phyloP scores from a whole-genome alignment of 352 stramenopile genomes.

The Phytophthora ramorum region DNA sequence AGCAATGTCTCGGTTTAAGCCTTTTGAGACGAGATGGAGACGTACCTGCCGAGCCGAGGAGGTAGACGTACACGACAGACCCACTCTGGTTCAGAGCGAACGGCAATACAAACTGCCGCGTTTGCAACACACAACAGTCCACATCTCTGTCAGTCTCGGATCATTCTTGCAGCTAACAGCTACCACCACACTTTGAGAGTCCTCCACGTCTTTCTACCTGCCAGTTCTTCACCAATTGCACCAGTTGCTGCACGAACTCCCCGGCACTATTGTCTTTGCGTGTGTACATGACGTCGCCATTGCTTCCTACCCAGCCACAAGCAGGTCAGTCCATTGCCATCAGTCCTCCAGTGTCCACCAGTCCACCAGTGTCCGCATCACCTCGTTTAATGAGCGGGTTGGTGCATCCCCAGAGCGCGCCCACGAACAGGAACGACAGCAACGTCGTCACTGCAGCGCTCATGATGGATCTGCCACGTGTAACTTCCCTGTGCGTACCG shows the following conservation, averaged over 20 bases:
- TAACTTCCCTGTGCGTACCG: constrained; percentile 13
- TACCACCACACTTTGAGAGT: neutral
- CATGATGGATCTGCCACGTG: constrained; percentile 33
- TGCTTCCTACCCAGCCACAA: constrained; percentile 47
- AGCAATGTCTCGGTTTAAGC: neutral
- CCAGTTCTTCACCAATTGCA: constrained; percentile 75
- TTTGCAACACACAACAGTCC: neutral
- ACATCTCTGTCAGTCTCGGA: neutral
- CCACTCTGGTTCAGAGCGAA: constrained; percentile 87
- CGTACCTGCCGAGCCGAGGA: constrained; percentile 76
- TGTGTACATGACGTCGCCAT: constrained; percentile 55
- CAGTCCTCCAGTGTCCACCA: neutral
- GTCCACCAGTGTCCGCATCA: constrained; percentile 9
- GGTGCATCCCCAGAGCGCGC: constrained; percentile 88
- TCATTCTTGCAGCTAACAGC: neutral
- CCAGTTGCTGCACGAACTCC: constrained; percentile 57
- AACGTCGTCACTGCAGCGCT: constrained; percentile 47
- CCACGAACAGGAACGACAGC: constrained; percentile 83
- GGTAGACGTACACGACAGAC: constrained; percentile 80
- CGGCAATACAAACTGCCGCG: constrained; percentile 76
- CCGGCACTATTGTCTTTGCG: constrained; percentile 63
- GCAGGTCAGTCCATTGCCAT: neutral
- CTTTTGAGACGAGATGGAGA: neutral
- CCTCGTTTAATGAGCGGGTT: constrained; percentile 88
- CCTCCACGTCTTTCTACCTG: constrained; percentile 43